A percentile compares a stretch with the other conserved stretches of the same genome.
These are phyloP conservation scores for Tylopilus orsonianus DNA, from an alignment of 1,284 basidiomycete species.

Conservation along the genomic window DNA sequence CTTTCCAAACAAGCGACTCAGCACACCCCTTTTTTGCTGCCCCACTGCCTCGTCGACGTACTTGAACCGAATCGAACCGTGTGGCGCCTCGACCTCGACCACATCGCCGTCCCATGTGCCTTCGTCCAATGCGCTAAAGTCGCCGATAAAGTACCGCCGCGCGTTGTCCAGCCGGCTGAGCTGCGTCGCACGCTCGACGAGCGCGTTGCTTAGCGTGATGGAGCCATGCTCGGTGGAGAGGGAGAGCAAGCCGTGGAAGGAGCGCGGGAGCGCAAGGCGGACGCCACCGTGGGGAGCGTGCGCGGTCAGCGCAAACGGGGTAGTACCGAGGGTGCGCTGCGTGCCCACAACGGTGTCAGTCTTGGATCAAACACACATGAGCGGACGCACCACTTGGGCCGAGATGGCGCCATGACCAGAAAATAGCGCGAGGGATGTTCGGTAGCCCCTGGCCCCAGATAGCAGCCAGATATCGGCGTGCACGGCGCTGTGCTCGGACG, in stretches of 20 bases:
- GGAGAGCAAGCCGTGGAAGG: conserved; percentile 25
- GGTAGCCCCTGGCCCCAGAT: no score
- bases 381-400: conserved; percentile 15
- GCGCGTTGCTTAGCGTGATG: conserved; percentile 11
- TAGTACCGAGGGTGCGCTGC: conserved; percentile 14
- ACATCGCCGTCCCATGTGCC: conserved; percentile 25
- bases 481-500: conserved; percentile 32
- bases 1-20: conserved; percentile 22
- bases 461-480: conserved; percentile 34
- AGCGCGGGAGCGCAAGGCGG: conserved; percentile 18
- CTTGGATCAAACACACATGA: not conserved
- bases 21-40: conserved; percentile 9
- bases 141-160: conserved; percentile 27
- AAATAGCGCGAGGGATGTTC: conserved; percentile 18
- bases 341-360: not conserved
- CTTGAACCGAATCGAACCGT: conserved; percentile 21
- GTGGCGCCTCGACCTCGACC: conserved; percentile 13
- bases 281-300: conserved; percentile 14
- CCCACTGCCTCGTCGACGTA: conserved; percentile 21
- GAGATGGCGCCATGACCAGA: conserved; percentile 16
- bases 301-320: conserved; percentile 17
- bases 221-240: conserved; percentile 22
- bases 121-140: conserved; percentile 16
- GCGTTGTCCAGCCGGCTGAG: conserved; percentile 18
- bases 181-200: conserved; percentile 15